Conservation (phyloP, 2,329 filamentous ascomycete species). For the Aspergillus aculeatinus region DNA sequence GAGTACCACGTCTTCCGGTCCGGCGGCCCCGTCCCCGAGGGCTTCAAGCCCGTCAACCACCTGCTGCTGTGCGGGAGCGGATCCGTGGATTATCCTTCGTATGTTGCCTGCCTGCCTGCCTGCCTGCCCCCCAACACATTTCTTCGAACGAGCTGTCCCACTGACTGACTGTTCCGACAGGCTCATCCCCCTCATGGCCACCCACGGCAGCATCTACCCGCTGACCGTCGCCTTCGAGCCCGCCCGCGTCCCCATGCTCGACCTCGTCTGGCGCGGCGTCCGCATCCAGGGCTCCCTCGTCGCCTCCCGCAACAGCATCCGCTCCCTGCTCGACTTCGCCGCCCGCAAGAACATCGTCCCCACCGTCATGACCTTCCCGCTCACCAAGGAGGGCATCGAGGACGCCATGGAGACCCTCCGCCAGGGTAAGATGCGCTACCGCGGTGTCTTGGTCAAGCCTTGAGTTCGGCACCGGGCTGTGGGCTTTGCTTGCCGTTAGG, state of each 20-base stretch:
- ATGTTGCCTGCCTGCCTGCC: neutral
- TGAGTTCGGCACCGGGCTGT: neutral
- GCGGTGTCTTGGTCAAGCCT: conserved; percentile 1
- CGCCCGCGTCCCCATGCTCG: conserved; percentile 40
- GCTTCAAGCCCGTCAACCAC: conserved; percentile 18
- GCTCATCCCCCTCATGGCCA: conserved; percentile 27
- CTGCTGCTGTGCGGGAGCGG: conserved; percentile 17
- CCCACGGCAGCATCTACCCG: conserved; percentile 30
- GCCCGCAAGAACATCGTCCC: conserved; percentile 60
- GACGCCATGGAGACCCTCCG: conserved; percentile 48
- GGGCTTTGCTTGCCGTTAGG: neutral
- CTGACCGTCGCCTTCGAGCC: conserved; percentile 26
- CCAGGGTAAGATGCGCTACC: conserved; percentile 49
- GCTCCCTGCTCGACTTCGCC: conserved; percentile 66
- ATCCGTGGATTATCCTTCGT: conserved; percentile 17
- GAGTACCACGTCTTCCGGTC: conserved; percentile 53
- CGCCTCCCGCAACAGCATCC: conserved; percentile 61
- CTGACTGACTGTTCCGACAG: neutral
- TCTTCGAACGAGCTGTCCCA: neutral
- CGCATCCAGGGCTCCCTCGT: conserved; percentile 63
- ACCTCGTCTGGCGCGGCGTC: conserved; percentile 53
- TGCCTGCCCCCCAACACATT: too few relatives aligned
- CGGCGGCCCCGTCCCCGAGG: conserved; percentile 2
- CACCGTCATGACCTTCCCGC: conserved; percentile 62
- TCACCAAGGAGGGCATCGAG: conserved; percentile 52